These are phyloP conservation scores for Naganishia vaughanmartiniae DNA, from an alignment of 768 basidiomycete species.

Conservation along the genomic window DNA sequence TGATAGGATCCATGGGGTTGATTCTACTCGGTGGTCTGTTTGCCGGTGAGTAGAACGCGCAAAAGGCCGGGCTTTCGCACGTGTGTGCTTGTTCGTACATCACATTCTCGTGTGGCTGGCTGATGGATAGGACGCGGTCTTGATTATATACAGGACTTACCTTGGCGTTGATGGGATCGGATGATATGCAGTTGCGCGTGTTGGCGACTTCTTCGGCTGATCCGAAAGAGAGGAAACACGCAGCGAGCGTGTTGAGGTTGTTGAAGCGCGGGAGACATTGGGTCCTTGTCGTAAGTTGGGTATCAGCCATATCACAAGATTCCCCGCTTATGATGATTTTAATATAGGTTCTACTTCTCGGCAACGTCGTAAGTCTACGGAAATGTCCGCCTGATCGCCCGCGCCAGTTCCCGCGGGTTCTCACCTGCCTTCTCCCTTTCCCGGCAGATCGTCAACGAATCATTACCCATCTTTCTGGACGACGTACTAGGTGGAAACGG, in stretches of 20 bases:
- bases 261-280: constrained; percentile 74
- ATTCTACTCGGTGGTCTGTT: constrained; percentile 87
- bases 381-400: neutral
- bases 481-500: constrained; percentile 54
- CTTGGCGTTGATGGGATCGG: constrained; percentile 88
- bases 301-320: constrained; percentile 33
- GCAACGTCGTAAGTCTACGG: constrained; percentile 64
- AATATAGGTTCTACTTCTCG: constrained; percentile 61
- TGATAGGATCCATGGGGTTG: constrained; percentile 64
- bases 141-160: constrained; percentile 67
- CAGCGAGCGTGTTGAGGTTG: constrained; percentile 56
- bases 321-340: constrained; percentile 57
- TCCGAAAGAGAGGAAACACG: constrained; percentile 59
- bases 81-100: neutral
- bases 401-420: neutral
- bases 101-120: neutral
- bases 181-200: constrained; percentile 84
- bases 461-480: constrained; percentile 55
- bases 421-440: neutral
- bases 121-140: neutral
- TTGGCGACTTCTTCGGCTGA: constrained; percentile 79
- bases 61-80: neutral
- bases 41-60: constrained; percentile 62
- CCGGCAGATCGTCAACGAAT: constrained; percentile 52
- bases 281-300: constrained; percentile 73